A percentile compares a stretch with the other conserved stretches of the same genome.
phyloP scores from a whole-genome alignment of 768 basidiomycete species.

The Steccherinum ochraceum region DNA sequence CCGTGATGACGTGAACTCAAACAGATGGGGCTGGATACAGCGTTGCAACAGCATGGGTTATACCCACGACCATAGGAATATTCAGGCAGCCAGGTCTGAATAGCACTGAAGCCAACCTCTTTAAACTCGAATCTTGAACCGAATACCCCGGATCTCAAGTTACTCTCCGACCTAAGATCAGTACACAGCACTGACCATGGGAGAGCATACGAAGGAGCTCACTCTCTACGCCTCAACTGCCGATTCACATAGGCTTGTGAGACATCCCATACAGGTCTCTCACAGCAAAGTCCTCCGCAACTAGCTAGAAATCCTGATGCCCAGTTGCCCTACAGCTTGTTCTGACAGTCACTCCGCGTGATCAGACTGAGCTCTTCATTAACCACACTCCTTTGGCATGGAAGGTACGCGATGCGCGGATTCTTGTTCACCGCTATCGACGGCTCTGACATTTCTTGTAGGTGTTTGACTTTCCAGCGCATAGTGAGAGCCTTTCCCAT shows the following conservation, averaged over 20 bases:
- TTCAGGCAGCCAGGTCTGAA: too few relatives aligned
- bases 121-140: too few relatives aligned
- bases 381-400: neutral
- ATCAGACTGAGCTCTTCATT: neutral
- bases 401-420: neutral
- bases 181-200: too few relatives aligned
- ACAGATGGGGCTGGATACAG: too few relatives aligned
- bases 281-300: neutral
- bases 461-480: neutral
- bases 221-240: conserved; percentile 1
- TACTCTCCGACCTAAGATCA: too few relatives aligned
- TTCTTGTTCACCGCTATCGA: too few relatives aligned
- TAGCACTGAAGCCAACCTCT: too few relatives aligned
- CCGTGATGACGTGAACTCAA: too few relatives aligned
- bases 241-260: neutral
- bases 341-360: neutral
- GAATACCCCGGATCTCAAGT: too few relatives aligned
- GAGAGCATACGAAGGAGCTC: too few relatives aligned
- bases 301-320: neutral
- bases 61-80: too few relatives aligned
- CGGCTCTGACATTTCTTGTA: neutral
- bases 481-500: neutral
- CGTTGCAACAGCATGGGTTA: too few relatives aligned
- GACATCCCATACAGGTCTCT: neutral
- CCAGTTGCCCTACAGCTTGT: neutral